phyloP scores from a whole-genome alignment of 1,139 yeast species.

The Diutina mesorugosa region DNA sequence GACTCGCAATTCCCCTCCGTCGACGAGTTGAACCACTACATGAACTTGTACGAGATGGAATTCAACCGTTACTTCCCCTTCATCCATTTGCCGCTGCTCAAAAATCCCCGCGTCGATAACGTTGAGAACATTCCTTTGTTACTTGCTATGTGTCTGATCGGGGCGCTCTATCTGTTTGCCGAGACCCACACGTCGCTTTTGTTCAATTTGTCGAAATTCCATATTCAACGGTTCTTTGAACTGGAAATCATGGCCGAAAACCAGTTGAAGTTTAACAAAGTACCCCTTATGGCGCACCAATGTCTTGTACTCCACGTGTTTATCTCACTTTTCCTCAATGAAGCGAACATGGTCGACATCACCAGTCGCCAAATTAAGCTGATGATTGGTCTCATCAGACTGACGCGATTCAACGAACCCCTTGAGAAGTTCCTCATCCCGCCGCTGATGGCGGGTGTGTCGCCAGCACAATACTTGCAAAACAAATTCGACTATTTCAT shows the following conservation, averaged over 20 bases:
- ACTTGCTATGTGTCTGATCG: slow-evolving; percentile 78
- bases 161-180: slow-evolving; percentile 79
- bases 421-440: slow-evolving; percentile 50
- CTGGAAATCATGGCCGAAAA: slow-evolving; percentile 35
- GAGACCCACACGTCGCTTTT: slow-evolving; percentile 63
- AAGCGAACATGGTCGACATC: slow-evolving; percentile 55
- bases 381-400: slow-evolving; percentile 64
- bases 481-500: slow-evolving; percentile 65
- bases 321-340: slow-evolving; percentile 74
- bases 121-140: slow-evolving; percentile 62
- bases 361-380: slow-evolving; percentile 69
- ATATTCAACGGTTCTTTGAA: slow-evolving; percentile 68
- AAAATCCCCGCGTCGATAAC: slow-evolving; percentile 39
- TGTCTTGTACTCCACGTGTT: slow-evolving; percentile 70
- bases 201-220: slow-evolving; percentile 67
- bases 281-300: slow-evolving; percentile 85
- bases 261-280: slow-evolving; percentile 40
- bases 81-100: slow-evolving; percentile 60
- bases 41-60: slow-evolving; percentile 56
- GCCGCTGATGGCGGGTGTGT: slow-evolving; percentile 21
- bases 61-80: slow-evolving; percentile 77
- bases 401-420: slow-evolving; percentile 66
- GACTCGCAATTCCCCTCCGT: slow-evolving; percentile 57
- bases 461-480: slow-evolving; percentile 11
- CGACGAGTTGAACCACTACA: slow-evolving; percentile 62